phyloP scores from a whole-genome alignment of 148 eudicot species.

The Dysphania ambrosioides region DNA sequence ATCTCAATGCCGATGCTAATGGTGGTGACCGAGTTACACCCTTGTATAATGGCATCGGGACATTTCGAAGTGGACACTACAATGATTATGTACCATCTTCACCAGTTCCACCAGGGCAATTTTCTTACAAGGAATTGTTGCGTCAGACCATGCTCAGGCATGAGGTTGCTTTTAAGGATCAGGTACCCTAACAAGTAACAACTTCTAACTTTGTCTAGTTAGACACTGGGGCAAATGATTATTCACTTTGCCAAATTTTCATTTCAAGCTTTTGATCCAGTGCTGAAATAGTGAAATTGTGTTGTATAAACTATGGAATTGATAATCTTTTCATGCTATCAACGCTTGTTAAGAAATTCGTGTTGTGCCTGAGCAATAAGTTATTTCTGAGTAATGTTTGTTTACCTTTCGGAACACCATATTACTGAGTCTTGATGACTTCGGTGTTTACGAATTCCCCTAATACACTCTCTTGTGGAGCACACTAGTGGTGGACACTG shows the following conservation, averaged over 20 bases:
- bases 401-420: not conserved
- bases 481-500: not conserved
- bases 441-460: not conserved
- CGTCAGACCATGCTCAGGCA: conserved; percentile 57
- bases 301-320: too few species aligned
- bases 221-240: too few species aligned
- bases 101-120: conserved; percentile 23
- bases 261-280: not conserved
- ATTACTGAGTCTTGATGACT: not conserved
- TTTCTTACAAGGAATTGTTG: conserved; percentile 41
- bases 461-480: not conserved
- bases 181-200: conserved; percentile 37
- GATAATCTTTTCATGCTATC: not conserved
- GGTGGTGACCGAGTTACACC: conserved; percentile 33
- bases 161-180: conserved; percentile 51
- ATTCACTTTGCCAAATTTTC: too few species aligned
- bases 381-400: not conserved
- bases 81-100: conserved; percentile 25
- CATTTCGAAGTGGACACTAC: conserved; percentile 26
- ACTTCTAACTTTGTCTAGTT: not conserved
- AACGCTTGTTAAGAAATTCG: not conserved
- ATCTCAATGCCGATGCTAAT: conserved; percentile 35
- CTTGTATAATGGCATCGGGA: conserved; percentile 22
- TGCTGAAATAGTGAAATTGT: not conserved
- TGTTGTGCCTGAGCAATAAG: not conserved